Base-by-base conservation (phyloP, 768 basidiomycete species). In the Cystofilobasidium capitatum region DNA sequence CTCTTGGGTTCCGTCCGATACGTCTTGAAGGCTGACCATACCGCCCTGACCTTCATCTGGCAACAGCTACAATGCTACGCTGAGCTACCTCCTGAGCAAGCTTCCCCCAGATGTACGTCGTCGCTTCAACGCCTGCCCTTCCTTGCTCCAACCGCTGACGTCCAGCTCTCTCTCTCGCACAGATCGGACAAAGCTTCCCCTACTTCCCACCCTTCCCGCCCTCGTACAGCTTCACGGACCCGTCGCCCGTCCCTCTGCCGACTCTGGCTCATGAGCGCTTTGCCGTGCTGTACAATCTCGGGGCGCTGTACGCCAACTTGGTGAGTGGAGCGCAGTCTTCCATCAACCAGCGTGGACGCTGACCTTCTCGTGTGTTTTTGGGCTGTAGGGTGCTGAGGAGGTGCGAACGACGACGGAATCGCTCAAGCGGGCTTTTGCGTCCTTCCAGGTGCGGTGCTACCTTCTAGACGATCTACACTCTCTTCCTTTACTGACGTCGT, bases 41-140 rank as follows among this genome's bases (percentile, higher is more conserved):
- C 22, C 9, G 3, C 17, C 20, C 2, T 9, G 22, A 10, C 4
- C 24, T 5, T 68, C 22, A 8, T 29, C 29, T 9, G 3, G 12
- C 17, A 17, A 31, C 71, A 97, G 94, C 54, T 98, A 98, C 75
- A 88, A 96, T 71, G 88, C 91, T 4, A 93, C 94, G 74, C 83
- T 97, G 42, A 80, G 85, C 0, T 91, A 87, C 69, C 83, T 92
- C 37, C 77, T 89, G 70, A 85, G 86, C 16, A 97, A 97, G 75
- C 79, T 98, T 9, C 93, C 94, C 2, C 77, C 82, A 9, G 85
- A 94, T 76, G 93, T 83, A 44, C 36, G 80, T 85, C 65, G 66
- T 49, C 26, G 60, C 58, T 55, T 35, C 29, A 8, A 33, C 44
- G 24, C 2, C 33, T 1, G n/a, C 36, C n/a, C 20, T 37, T 68